A percentile compares a stretch with the other conserved stretches of the same genome.
These are phyloP conservation scores for Beauveria bassiana DNA, from an alignment of 2,329 filamentous ascomycete genomes.

Conservation along the genomic window DNA sequence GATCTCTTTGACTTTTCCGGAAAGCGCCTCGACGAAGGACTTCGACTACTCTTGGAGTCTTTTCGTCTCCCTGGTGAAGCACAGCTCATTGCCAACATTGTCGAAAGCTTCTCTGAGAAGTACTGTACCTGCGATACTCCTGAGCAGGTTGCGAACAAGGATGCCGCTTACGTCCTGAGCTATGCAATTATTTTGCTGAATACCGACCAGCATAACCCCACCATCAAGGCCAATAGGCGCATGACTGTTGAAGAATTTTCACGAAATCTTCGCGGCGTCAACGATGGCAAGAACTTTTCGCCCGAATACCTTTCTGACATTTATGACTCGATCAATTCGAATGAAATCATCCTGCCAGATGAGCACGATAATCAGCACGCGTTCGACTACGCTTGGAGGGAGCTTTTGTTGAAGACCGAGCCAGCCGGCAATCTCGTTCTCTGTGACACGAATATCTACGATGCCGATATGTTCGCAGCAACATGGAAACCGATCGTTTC, in stretches of 20 bases:
- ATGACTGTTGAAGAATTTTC: conserved; percentile 83
- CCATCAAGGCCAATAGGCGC: conserved; percentile 67
- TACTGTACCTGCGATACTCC: conserved; percentile 66
- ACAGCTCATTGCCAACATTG: conserved; percentile 83
- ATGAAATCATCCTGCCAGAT: conserved; percentile 94
- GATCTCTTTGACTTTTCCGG: conserved; percentile 80
- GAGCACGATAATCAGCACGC: conserved; percentile 96
- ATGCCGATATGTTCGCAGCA: conserved; percentile 94
- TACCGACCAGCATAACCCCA: conserved; percentile 93
- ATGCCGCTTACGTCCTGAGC: conserved; percentile 81
- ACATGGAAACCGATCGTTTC: conserved; percentile 95
- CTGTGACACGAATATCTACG: conserved; percentile 88
- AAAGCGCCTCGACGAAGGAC: conserved; percentile 82
- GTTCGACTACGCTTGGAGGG: conserved; percentile 97
- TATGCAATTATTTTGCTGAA: conserved; percentile 98
- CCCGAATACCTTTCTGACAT: conserved; percentile 77
- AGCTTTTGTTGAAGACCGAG: conserved; percentile 78
- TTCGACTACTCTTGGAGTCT: conserved; percentile 77
- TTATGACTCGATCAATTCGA: conserved; percentile 81
- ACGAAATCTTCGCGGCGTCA: conserved; percentile 83
- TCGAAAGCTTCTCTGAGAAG: conserved; percentile 78
- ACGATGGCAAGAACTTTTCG: conserved; percentile 76
- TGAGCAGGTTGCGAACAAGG: conserved; percentile 72
- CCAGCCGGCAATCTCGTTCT: conserved; percentile 65
- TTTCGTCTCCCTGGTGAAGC: conserved; percentile 94